These are phyloP conservation scores for Millerago galiae DNA, from an alignment of 805 yeast species.

Conservation along the genomic window DNA sequence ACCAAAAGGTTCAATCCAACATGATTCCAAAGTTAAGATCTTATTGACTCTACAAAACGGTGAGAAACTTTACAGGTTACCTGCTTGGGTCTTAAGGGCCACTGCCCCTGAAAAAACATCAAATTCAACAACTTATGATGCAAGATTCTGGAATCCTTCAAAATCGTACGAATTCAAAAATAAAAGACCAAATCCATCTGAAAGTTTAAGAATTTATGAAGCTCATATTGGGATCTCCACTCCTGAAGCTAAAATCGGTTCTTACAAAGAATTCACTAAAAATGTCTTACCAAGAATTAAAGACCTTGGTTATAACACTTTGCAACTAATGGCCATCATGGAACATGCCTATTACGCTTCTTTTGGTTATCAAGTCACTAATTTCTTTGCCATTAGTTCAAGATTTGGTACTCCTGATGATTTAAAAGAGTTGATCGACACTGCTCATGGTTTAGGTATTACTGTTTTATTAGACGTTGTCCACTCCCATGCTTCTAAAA, in stretches of 20 bases:
- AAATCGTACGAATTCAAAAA: conserved; percentile 43
- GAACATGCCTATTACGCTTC: conserved; percentile 98
- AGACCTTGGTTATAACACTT: conserved; percentile 83
- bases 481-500: conserved; percentile 93
- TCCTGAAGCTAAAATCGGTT: conserved; percentile 78
- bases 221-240: conserved; percentile 95
- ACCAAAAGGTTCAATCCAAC: conserved; percentile 69
- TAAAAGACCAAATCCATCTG: conserved; percentile 49
- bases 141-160: conserved; percentile 88
- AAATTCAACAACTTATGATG: conserved; percentile 57
- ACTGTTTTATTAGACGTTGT: conserved; percentile 86
- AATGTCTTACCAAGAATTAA: conserved; percentile 80
- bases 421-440: conserved; percentile 80
- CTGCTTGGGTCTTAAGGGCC: conserved; percentile 86
- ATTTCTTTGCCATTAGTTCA: conserved; percentile 84
- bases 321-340: conserved; percentile 97
- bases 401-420: conserved; percentile 96
- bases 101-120: conserved; percentile 60
- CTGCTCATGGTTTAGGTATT: conserved; percentile 85
- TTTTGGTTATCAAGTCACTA: conserved; percentile 95
- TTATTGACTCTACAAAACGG: conserved; percentile 61
- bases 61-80: conserved; percentile 68
- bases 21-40: conserved; percentile 73
- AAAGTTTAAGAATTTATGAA: conserved; percentile 73
- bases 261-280: conserved; percentile 77